Evolutionary conservation across 352 stramenopile species (phyloP).

Genomic region (Phytophthora constricta): DNA sequence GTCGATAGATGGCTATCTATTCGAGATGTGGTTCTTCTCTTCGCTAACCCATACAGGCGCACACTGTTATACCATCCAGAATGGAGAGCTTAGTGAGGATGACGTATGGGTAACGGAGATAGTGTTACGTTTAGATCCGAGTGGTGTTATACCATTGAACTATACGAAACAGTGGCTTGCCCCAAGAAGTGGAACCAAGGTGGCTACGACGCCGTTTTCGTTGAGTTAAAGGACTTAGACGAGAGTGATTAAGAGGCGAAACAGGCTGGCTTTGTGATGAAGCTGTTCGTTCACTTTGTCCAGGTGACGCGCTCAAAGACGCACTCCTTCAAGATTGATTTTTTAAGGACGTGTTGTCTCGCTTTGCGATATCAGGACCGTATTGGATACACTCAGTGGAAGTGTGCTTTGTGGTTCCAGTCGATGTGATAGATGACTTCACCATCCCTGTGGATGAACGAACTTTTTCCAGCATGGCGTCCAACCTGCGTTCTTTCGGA

Average conservation of each 20-base stretch:
- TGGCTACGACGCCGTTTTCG: neutral
- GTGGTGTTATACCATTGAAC: neutral
- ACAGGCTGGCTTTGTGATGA: neutral
- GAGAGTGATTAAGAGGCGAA: neutral
- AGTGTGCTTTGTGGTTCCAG: slow-evolving; percentile 1
- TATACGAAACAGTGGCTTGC: neutral
- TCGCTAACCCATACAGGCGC: neutral
- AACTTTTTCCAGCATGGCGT: neutral
- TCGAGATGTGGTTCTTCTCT: slow-evolving; percentile 8
- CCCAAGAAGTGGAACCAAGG: neutral
- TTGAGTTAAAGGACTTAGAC: neutral
- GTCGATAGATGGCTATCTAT: neutral
- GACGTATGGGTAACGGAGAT: neutral
- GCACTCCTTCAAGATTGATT: neutral
- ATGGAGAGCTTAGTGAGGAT: neutral
- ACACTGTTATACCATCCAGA: neutral
- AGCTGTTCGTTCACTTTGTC: neutral
- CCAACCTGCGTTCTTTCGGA: neutral
- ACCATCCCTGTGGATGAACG: neutral
- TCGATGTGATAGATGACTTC: neutral
- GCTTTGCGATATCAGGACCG: neutral
- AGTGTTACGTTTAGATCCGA: neutral
- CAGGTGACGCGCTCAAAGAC: neutral
- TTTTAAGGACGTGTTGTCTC: neutral
- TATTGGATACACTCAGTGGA: neutral